Evolutionary conservation across 305 asterid genomes (phyloP).

Genomic region (Ilex paraguariensis): DNA sequence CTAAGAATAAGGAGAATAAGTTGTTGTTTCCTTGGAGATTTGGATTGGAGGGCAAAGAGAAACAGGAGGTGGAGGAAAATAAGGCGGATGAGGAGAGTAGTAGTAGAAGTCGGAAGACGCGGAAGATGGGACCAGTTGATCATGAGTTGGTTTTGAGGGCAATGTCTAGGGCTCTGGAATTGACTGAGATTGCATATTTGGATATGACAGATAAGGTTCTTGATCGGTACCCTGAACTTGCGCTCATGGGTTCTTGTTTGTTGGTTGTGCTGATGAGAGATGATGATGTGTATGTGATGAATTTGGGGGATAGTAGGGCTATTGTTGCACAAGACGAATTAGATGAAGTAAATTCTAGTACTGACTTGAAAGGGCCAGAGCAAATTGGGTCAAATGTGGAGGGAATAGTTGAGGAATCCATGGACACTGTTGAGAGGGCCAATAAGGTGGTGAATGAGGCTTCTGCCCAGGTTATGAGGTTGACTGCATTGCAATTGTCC

Average conservation of each 20-base stretch:
- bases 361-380: conserved; percentile 30
- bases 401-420: conserved; percentile 59
- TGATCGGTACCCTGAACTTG: conserved; percentile 92
- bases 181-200: conserved; percentile 74
- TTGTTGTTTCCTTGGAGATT: conserved; percentile 82
- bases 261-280: conserved; percentile 92
- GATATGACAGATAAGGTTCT: conserved; percentile 93
- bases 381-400: conserved; percentile 36
- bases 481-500: conserved; percentile 84
- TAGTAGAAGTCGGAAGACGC: conserved; percentile 45
- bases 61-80: conserved; percentile 37
- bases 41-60: conserved; percentile 69
- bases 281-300: conserved; percentile 96
- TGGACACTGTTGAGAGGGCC: conserved; percentile 34
- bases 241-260: conserved; percentile 96
- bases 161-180: conserved; percentile 90
- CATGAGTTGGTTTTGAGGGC: conserved; percentile 82
- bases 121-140: conserved; percentile 71
- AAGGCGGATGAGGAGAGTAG: conserved; percentile 40
- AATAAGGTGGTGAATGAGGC: conserved; percentile 46
- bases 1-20: conserved; percentile 64
- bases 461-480: conserved; percentile 40
- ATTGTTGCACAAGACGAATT: conserved; percentile 77
- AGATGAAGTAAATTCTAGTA: conserved; percentile 35
- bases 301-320: conserved; percentile 97